Percentiles rank a stretch among this genome's conserved stretches.
Conservation (phyloP, 208 protist species). For the Perkinsela sp. region DNA sequence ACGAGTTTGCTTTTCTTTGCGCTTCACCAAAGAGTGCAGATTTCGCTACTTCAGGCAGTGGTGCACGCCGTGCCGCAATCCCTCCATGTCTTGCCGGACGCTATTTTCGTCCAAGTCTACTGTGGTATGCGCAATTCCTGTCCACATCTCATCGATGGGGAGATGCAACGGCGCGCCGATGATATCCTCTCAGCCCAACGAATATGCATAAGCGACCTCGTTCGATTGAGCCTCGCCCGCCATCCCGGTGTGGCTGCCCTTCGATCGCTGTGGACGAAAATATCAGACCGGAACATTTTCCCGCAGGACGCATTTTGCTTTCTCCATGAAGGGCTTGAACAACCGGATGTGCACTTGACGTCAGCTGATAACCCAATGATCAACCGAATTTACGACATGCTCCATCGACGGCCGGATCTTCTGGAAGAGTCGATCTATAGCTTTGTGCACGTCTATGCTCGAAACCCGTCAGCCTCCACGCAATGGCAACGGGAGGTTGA, state of each 20-base stretch:
- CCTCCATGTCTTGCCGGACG: not conserved
- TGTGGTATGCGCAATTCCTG: not conserved
- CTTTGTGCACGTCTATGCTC: not conserved
- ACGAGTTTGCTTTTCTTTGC: not conserved
- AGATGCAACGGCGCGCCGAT: not conserved
- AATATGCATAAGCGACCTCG: not conserved
- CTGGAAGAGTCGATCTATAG: not conserved
- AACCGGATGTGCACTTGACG: not conserved
- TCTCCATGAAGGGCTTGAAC: not conserved
- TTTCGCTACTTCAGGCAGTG: not conserved
- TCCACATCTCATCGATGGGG: not conserved
- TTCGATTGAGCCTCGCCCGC: not conserved
- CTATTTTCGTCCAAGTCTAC: not conserved
- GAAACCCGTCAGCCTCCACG: not conserved
- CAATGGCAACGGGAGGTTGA: not conserved
- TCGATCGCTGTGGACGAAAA: not conserved
- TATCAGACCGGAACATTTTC: not conserved
- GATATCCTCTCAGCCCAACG: not conserved
- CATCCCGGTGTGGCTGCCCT: not conserved
- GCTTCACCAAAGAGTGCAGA: not conserved
- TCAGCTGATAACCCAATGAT: not conserved
- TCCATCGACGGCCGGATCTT: not conserved
- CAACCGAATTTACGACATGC: not conserved
- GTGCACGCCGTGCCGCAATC: not conserved
- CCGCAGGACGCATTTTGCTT: not conserved